phyloP scores from a whole-genome alignment of 2,329 filamentous ascomycete species.

The Xylariaceae sp. region DNA sequence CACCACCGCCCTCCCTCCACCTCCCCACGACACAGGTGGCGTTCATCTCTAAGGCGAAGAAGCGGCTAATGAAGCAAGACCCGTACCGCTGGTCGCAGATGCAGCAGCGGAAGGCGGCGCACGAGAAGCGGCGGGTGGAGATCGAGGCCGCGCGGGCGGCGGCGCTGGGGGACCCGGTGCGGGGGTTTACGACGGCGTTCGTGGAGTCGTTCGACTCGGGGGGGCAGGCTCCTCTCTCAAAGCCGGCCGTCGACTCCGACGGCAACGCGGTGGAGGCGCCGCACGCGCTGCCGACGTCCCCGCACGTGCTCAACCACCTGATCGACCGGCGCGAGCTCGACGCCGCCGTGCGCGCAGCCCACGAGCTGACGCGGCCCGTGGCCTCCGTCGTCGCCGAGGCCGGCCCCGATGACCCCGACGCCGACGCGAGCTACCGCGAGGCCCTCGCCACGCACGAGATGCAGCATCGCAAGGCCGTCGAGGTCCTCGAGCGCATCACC shows the following conservation, averaged over 20 bases:
- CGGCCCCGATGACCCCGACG: constrained; percentile 45
- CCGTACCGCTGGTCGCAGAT: constrained; percentile 83
- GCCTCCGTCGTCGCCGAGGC: constrained; percentile 35
- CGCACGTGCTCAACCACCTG: constrained; percentile 73
- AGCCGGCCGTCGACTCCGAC: constrained; percentile 43
- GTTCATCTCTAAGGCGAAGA: constrained; percentile 65
- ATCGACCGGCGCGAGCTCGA: constrained; percentile 70
- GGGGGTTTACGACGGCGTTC: constrained; percentile 79
- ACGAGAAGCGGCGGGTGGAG: constrained; percentile 72
- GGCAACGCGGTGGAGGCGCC: constrained; percentile 46
- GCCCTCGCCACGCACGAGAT: constrained; percentile 50
- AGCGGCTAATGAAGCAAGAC: constrained; percentile 70
- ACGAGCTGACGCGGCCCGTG: constrained; percentile 65
- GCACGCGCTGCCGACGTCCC: constrained; percentile 49
- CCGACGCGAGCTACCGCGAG: constrained; percentile 33
- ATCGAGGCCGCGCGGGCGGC: constrained; percentile 67
- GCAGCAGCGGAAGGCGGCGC: constrained; percentile 80
- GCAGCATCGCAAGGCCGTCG: constrained; percentile 68
- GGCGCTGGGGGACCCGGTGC: constrained; percentile 75
- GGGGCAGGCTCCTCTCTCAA: constrained; percentile 47
- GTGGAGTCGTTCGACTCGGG: constrained; percentile 77
- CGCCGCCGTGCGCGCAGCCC: constrained; percentile 67
- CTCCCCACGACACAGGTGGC: constrained; percentile 65
- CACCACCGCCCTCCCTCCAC: constrained; percentile 55
- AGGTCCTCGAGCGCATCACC: constrained; percentile 80